Base-by-base conservation (phyloP, 2,329 filamentous ascomycete genomes). In the Beauveria rudraprayagi region DNA sequence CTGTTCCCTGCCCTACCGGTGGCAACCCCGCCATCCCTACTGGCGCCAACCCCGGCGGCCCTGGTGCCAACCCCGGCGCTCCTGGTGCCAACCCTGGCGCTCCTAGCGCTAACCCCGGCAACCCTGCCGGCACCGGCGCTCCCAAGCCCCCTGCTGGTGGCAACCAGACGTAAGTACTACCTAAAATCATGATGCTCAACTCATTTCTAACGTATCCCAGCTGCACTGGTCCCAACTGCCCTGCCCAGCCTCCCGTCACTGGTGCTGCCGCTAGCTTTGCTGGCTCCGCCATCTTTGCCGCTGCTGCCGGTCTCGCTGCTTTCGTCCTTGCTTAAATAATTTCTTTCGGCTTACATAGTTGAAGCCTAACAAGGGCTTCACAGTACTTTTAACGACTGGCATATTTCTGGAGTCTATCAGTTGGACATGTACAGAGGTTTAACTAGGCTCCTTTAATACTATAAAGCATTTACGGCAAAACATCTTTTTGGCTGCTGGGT, bases 221-320 rank as follows among this genome's bases (percentile, higher is more conserved):
- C 60, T 67, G 66, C 63, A 68, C 69, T 66, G 67, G 66, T 62
- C 64, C 59, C 24, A 61, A 61, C 59, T 61, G 59, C 59, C 59
- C 48, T 34, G 19, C 52, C 22, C 47, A 67, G 65, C 68, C 74
- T 63, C 68, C 70, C 64, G 74, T 79, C 67, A 81, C 77, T 56
- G 81, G 77, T 65, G 83, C 79, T 71, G 83, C 82, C 66, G 75
- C 76, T 68, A 76, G 78, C 69, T 70, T 84, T 68, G 76, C 76
- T 64, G 80, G 78, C 76, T 83, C 82, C 64, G 77, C 77, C 70
- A 64, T 79, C 69, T 73, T 83, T 70, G 83, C 82, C 71, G 82
- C 78, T 66, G 77, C 75, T 54, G 82, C 79, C 73, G 82, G 80
- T 75, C 70, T 81, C 61, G 78, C 75, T 64, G 82, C 80, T 70